phyloP scores from a whole-genome alignment of 2,329 filamentous ascomycete genomes.

The Alternaria rosae region DNA sequence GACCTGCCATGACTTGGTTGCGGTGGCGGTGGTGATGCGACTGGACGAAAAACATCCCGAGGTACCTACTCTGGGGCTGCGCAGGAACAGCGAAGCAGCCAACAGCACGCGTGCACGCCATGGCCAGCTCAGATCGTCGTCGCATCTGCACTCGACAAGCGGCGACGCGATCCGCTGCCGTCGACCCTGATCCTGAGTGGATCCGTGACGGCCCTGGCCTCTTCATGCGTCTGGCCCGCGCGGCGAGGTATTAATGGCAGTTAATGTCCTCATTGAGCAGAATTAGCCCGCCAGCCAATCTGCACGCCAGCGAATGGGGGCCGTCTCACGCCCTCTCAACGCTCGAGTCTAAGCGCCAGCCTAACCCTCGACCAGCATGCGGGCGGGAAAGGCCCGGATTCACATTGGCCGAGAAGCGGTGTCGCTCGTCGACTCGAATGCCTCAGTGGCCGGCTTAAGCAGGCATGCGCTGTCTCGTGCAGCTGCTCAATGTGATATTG shows the following conservation, averaged over 20 bases:
- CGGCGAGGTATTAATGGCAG: slow-evolving; percentile 45
- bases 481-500: slow-evolving; percentile 39
- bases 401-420: slow-evolving; percentile 40
- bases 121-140: slow-evolving; percentile 36
- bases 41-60: slow-evolving; percentile 11
- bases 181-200: slow-evolving; percentile 21
- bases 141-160: slow-evolving; percentile 27
- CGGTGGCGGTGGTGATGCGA: slow-evolving; percentile 20
- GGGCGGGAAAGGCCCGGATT: slow-evolving; percentile 35
- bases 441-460: slow-evolving; percentile 39
- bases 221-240: slow-evolving; percentile 22
- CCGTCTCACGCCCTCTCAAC: slow-evolving; percentile 34
- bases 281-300: slow-evolving; percentile 31
- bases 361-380: slow-evolving; percentile 32
- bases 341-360: slow-evolving; percentile 46
- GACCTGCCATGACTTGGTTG: slow-evolving; percentile 1
- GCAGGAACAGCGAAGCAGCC: slow-evolving; percentile 6
- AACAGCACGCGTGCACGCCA: slow-evolving; percentile 26
- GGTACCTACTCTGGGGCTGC: slow-evolving; percentile 15
- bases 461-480: slow-evolving; percentile 44
- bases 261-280: slow-evolving; percentile 30
- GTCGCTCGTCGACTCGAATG: slow-evolving; percentile 29
- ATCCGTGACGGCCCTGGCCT: slow-evolving; percentile 23
- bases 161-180: slow-evolving; percentile 35
- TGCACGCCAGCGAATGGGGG: slow-evolving; percentile 39